Percentiles rank a stretch among this genome's conserved stretches.
Evolutionary conservation across 75 land plant species (phyloP).

Genomic region (Picea sitchensis): DNA sequence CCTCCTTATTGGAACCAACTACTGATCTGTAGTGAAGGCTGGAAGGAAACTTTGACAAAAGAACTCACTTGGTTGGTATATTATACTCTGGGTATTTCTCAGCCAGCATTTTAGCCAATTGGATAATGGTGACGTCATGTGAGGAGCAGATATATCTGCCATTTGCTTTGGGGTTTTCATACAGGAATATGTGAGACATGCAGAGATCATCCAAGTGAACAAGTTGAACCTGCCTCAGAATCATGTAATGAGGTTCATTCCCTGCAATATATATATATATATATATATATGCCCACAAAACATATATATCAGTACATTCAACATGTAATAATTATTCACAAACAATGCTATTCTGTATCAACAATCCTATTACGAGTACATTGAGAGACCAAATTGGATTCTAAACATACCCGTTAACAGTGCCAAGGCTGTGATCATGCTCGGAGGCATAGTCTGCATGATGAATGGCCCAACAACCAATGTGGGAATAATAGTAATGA

Average conservation of each 20-base stretch:
- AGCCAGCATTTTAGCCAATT: constrained; percentile 43
- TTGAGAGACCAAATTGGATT: too few relatives aligned
- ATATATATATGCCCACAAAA: not conserved
- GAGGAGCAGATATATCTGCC: constrained; percentile 91
- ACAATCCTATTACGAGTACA: too few relatives aligned
- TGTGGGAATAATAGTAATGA: constrained; percentile 26
- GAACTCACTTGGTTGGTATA: constrained; percentile 22
- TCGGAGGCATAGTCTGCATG: constrained; percentile 52
- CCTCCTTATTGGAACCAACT: too few relatives aligned
- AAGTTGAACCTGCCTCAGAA: constrained; percentile 24
- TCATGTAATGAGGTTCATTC: not conserved
- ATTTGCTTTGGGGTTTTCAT: constrained; percentile 59
- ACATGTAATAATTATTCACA: not conserved
- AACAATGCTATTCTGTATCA: not conserved
- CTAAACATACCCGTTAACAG: constrained; percentile 44
- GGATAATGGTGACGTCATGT: constrained; percentile 56
- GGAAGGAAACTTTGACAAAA: too few relatives aligned
- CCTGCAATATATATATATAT: constrained; percentile 11
- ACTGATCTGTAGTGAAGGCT: too few relatives aligned
- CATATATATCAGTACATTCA: not conserved
- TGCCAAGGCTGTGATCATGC: constrained; percentile 51
- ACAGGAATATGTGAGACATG: constrained; percentile 57
- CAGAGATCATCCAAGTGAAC: constrained; percentile 87
- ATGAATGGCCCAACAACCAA: constrained; percentile 70
- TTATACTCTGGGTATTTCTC: constrained; percentile 29